Base-by-base conservation (phyloP, 352 stramenopile species). In the Phytophthora rubi region DNA sequence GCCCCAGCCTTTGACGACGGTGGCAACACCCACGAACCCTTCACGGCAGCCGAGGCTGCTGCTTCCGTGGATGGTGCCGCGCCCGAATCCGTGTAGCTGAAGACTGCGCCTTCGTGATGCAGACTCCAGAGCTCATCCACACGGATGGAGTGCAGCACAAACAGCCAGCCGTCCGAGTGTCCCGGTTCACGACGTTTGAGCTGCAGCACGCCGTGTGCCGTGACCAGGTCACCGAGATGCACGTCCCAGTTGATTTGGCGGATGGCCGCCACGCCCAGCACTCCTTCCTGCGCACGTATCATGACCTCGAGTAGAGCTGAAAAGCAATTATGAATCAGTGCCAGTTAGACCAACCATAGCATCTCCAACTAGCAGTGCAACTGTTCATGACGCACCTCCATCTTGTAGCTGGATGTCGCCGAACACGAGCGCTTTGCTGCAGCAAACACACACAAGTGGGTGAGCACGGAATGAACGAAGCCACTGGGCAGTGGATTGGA, bases 341-440 rank as follows among this genome's bases (percentile, higher is more conserved):
- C 44, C 37, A 51, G n/a, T 32, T 30, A 53, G 6, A 51, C 12
- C 49, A 47, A 7, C 12, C 18, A 44, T 56, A 37, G 1, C 15
- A 51, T 48, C 15, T 18, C 23, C 12, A n/a, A 6, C 1, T 6
- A 33, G 2, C 6, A 45, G 13, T 45, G n/a, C 15, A 7, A 30
- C 28, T 0, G n/a, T 39, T 15, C 15, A 23, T 18, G 33, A 53
- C 52, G 13, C 48, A 93, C 87, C 83, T 60, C 73, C 70, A 66
- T 93, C 86, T 7, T 76, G 75, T 6, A 96, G 70, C 37, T 86
- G 76, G 37, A 96, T 89, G 66, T 96, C 89, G 6, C 85, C 84
- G 59, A 96, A 96, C 57, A 94, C 83, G 49, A 96, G 80, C 1
- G 75, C 77, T 75, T 96, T 96, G 39, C 89, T 96, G 62, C 13